These are phyloP conservation scores for Westerdykella sp. DNA, from an alignment of 2,329 filamentous ascomycete species.

Conservation along the genomic window DNA sequence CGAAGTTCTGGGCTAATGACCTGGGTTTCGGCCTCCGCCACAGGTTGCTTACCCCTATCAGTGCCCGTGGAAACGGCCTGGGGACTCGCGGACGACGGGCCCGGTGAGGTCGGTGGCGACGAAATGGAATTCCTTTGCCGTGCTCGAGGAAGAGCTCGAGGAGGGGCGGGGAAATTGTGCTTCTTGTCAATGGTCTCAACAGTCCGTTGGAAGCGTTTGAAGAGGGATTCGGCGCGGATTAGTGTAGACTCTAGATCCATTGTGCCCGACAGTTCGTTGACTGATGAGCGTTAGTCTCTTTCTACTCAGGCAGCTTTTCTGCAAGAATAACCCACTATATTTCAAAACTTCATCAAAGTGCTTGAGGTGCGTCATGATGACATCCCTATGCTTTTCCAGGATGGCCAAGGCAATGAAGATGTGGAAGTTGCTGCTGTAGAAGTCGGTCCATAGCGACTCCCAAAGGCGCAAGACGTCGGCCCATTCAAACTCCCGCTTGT, in stretches of 20 bases:
- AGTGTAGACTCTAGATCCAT: slow-evolving; percentile 87
- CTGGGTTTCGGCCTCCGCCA: slow-evolving; percentile 36
- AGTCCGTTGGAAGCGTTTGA: slow-evolving; percentile 77
- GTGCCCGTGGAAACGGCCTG: slow-evolving; percentile 23
- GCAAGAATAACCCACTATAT: slow-evolving; percentile 59
- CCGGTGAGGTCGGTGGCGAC: slow-evolving; percentile 24
- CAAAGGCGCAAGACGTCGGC: slow-evolving; percentile 77
- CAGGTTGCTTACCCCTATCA: slow-evolving; percentile 33
- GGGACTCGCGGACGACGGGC: slow-evolving; percentile 11
- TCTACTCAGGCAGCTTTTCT: neutral
- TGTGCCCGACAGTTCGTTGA: slow-evolving; percentile 89
- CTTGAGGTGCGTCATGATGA: slow-evolving; percentile 90
- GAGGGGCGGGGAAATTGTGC: slow-evolving; percentile 65
- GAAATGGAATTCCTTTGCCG: slow-evolving; percentile 44
- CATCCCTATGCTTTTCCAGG: slow-evolving; percentile 88
- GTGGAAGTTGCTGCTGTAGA: slow-evolving; percentile 81
- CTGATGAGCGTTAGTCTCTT: slow-evolving; percentile 41
- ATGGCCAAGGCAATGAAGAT: slow-evolving; percentile 92
- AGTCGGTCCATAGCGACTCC: slow-evolving; percentile 95
- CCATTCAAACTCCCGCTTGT: slow-evolving; percentile 95
- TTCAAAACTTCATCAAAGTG: slow-evolving; percentile 97
- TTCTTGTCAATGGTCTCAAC: slow-evolving; percentile 93
- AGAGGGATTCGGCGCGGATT: slow-evolving; percentile 81
- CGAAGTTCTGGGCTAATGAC: slow-evolving; percentile 61
- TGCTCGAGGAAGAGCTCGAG: slow-evolving; percentile 40